phyloP scores from a whole-genome alignment of 352 stramenopile genomes.

The Phytophthora quininea region DNA sequence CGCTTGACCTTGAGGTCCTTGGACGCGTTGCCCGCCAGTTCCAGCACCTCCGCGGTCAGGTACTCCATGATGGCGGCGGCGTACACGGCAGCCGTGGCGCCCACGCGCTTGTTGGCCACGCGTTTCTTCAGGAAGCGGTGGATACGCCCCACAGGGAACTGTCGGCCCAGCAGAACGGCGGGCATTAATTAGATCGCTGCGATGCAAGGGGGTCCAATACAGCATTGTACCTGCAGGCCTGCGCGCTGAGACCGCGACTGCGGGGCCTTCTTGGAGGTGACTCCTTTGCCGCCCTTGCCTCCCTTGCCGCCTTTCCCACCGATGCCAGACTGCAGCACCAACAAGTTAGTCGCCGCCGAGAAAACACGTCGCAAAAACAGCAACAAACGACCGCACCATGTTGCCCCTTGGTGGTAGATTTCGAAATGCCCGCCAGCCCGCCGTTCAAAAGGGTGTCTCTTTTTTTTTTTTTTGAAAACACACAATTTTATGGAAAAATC shows the following conservation, averaged over 20 bases:
- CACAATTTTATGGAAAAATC: not conserved
- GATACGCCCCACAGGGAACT: conserved; percentile 99
- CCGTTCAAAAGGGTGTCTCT: not conserved
- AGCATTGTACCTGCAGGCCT: conserved; percentile 91
- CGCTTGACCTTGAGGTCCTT: conserved; percentile 98
- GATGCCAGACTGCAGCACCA: conserved; percentile 62
- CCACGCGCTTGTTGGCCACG: conserved; percentile 98
- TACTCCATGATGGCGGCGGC: conserved; percentile 99
- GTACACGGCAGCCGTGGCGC: conserved; percentile 99
- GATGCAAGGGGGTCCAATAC: not conserved
- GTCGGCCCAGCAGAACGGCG: not conserved
- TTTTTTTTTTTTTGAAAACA: not conserved
- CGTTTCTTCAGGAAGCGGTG: conserved; percentile 99
- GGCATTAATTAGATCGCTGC: too few relatives aligned
- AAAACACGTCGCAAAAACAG: not conserved
- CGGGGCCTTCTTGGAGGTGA: conserved; percentile 98
- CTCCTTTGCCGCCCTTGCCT: conserved; percentile 99
- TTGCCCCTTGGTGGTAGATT: not conserved
- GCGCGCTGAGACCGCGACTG: conserved; percentile 98
- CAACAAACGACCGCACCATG: not conserved
- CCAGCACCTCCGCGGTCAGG: conserved; percentile 99
- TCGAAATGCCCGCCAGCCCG: not conserved
- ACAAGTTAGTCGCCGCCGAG: conserved; percentile 10
- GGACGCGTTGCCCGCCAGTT: conserved; percentile 98
- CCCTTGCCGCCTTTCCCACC: conserved; percentile 97